Evolutionary conservation across 495 filamentous ascomycete species (phyloP).

Genomic region (Mycothermus thermophilus): DNA sequence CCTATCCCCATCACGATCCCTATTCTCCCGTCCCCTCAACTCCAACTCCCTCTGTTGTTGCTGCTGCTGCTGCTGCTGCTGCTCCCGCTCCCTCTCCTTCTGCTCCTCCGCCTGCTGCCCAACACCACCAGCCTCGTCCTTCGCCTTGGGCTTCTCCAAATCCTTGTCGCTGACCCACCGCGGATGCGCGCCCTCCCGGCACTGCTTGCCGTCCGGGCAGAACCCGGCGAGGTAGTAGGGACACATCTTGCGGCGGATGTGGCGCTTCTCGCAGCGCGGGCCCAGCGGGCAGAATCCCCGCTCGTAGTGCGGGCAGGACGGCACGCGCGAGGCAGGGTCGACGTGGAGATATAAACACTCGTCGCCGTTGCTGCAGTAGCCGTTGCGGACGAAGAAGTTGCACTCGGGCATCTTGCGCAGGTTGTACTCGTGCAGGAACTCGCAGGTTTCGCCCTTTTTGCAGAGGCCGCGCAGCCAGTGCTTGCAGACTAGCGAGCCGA

Average conservation of each 20-base stretch:
- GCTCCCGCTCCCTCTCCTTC: conserved; percentile 5
- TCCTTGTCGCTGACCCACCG: conserved; percentile 49
- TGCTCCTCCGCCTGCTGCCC: neutral
- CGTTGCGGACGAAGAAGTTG: conserved; percentile 76
- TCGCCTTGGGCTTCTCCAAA: conserved; percentile 58
- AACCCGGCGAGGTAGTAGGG: conserved; percentile 86
- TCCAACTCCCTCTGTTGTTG: conserved; percentile 7
- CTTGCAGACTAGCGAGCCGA: conserved; percentile 79
- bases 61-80: conserved; percentile 4
- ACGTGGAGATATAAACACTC: conserved; percentile 95
- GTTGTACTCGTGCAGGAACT: conserved; percentile 97
- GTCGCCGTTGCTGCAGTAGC: conserved; percentile 89
- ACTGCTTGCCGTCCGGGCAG: conserved; percentile 66
- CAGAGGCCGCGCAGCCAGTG: conserved; percentile 95
- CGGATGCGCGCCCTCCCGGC: conserved; percentile 68
- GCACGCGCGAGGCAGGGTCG: conserved; percentile 63
- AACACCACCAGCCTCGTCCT: conserved; percentile 25
- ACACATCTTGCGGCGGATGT: conserved; percentile 65
- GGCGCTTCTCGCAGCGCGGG: conserved; percentile 70
- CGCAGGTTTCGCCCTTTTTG: conserved; percentile 91
- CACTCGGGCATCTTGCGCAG: conserved; percentile 95
- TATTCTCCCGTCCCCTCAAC: conserved; percentile 5
- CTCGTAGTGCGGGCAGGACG: conserved; percentile 88
- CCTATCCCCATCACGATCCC: conserved; percentile 20
- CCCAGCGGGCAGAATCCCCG: conserved; percentile 90